Percentiles rank a stretch among this genome's conserved stretches.
phyloP scores from a whole-genome alignment of 352 stramenopile genomes.

The Globisporangium echinulatum region DNA sequence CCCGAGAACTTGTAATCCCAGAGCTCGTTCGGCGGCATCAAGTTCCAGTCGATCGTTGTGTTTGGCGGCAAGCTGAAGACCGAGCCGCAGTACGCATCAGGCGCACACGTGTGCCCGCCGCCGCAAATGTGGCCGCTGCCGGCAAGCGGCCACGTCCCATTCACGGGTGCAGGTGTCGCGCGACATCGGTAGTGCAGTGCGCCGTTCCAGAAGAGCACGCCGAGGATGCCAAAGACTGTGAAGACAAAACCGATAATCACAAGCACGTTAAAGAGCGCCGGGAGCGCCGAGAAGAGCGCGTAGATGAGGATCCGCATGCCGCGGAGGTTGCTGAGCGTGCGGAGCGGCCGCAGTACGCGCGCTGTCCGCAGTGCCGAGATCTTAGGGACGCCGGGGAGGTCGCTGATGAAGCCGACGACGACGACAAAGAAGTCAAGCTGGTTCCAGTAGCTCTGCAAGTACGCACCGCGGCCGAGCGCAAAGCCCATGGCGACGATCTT shows the following conservation, averaged over 20 bases:
- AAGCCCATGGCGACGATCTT: constrained; percentile 83
- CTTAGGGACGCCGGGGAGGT: constrained; percentile 33
- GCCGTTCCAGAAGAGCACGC: constrained; percentile 54
- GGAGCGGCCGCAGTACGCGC: constrained; percentile 52
- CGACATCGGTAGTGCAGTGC: constrained; percentile 41
- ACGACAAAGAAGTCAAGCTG: constrained; percentile 86
- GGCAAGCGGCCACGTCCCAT: constrained; percentile 28
- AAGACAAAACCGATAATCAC: constrained; percentile 63
- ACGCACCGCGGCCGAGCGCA: constrained; percentile 40
- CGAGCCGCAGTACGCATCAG: constrained; percentile 32
- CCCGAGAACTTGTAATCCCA: constrained; percentile 72
- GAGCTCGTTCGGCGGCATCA: constrained; percentile 31
- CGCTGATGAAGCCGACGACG: constrained; percentile 30
- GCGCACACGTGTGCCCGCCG: constrained; percentile 25
- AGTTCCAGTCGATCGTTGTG: constrained; percentile 22
- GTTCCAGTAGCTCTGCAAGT: constrained; percentile 78
- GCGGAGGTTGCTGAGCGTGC: constrained; percentile 42
- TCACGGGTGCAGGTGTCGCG: constrained; percentile 39
- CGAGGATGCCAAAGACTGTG: constrained; percentile 67
- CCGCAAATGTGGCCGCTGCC: constrained; percentile 23
- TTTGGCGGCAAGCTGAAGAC: constrained; percentile 25
- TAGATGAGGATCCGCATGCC: constrained; percentile 49
- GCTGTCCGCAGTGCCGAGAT: constrained; percentile 25
- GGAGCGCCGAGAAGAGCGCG: constrained; percentile 46
- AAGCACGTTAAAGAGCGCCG: constrained; percentile 59